Percentiles rank a stretch among this genome's conserved stretches.
Conservation (phyloP, 371 early-diverging fungal species). For the Fennellomyces sp. region DNA sequence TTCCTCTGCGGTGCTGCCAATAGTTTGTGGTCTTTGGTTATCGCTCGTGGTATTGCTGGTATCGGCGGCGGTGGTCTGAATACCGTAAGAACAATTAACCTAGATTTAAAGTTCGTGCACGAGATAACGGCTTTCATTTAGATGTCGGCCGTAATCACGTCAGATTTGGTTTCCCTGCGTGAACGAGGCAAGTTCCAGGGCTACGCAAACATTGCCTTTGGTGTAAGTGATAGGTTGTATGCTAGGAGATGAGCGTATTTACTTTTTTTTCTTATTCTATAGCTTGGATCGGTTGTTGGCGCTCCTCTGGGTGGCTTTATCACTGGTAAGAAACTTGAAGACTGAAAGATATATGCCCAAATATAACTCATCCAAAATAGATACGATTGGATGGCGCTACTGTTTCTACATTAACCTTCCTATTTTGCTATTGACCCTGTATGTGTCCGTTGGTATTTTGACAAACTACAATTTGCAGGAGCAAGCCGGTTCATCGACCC, state of each 20-base stretch:
- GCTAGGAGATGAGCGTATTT: not conserved
- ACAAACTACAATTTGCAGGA: conserved; percentile 47
- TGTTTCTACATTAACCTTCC: conserved; percentile 82
- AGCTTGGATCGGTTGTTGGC: conserved; percentile 74
- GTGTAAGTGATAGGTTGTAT: conserved; percentile 27
- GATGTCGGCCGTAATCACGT: conserved; percentile 36
- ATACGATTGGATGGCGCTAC: conserved; percentile 58
- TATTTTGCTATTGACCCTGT: conserved; percentile 56
- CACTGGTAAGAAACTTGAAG: no score
- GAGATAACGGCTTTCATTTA: not conserved
- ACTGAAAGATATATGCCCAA: no score
- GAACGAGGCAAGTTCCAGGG: conserved; percentile 53
- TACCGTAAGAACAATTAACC: conserved; percentile 16
- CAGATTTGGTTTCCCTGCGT: conserved; percentile 49
- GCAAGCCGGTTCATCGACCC: conserved; percentile 35
- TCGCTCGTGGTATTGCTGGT: conserved; percentile 76
- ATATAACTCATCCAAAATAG: no score
- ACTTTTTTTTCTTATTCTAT: no score
- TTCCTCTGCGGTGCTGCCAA: conserved; percentile 60
- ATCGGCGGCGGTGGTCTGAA: conserved; percentile 75
- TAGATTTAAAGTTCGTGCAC: not conserved
- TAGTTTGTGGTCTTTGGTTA: conserved; percentile 68
- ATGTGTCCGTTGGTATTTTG: conserved; percentile 37
- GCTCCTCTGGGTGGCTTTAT: conserved; percentile 72
- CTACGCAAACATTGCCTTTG: conserved; percentile 44